phyloP scores from a whole-genome alignment of 192 early-diverging fungal species.

The Coemansia javaensis region DNA sequence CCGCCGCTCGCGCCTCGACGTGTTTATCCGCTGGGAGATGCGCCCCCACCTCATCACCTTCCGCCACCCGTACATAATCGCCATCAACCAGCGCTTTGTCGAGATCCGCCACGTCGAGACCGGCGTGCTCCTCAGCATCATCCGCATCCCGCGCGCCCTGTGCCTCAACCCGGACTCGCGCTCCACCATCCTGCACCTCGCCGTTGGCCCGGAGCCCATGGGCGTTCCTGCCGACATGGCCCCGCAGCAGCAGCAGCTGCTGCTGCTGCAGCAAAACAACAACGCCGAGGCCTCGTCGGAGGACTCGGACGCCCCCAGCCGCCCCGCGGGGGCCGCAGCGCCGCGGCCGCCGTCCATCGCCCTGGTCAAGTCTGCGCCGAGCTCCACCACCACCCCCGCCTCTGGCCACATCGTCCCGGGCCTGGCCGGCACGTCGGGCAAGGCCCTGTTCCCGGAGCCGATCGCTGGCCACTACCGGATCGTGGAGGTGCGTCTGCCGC shows the following conservation, averaged over 20 bases:
- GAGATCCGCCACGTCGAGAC: constrained; percentile 81
- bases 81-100: constrained; percentile 83
- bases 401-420: constrained; percentile 24
- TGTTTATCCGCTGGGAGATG: constrained; percentile 84
- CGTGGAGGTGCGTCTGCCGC: constrained; percentile 36
- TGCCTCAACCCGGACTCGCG: constrained; percentile 46
- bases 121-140: constrained; percentile 54
- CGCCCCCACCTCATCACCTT: constrained; percentile 70
- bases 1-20: constrained; percentile 61
- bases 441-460: constrained; percentile 33
- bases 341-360: constrained; percentile 11
- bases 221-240: constrained; percentile 8
- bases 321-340: background rate
- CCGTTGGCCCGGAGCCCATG: constrained; percentile 25
- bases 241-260: background rate
- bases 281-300: no score
- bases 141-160: constrained; percentile 22
- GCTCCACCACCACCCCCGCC: background rate
- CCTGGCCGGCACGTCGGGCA: constrained; percentile 22
- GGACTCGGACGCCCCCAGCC: no score
- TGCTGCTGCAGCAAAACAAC: no score
- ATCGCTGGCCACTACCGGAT: constrained; percentile 28
- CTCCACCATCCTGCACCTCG: constrained; percentile 30
- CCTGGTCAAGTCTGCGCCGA: constrained; percentile 7
- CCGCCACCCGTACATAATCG: constrained; percentile 77